A percentile compares a stretch with the other conserved stretches of the same genome.
Conservation (phyloP, 305 asterid species). For the Fraxinus paxiana region DNA sequence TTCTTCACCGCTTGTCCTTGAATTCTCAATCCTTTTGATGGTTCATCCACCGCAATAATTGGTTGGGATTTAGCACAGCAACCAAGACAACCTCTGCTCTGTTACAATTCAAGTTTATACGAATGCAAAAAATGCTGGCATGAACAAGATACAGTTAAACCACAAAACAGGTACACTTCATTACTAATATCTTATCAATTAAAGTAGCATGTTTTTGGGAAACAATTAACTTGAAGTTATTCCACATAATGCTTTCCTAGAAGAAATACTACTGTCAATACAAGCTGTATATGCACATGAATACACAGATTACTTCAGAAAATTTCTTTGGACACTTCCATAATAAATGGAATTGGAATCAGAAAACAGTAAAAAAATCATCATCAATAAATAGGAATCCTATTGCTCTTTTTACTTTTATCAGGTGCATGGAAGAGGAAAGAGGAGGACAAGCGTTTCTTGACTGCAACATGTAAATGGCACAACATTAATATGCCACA, state of each 20-base stretch:
- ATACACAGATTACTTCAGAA: background rate
- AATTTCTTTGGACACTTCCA: background rate
- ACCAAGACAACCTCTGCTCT: conserved; percentile 81
- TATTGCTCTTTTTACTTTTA: background rate
- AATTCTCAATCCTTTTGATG: conserved; percentile 70
- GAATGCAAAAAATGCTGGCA: conserved; percentile 28
- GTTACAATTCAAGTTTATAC: conserved; percentile 54
- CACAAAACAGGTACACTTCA: background rate
- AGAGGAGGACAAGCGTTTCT: background rate
- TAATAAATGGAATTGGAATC: background rate
- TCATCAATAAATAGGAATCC: background rate
- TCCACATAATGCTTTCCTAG: background rate
- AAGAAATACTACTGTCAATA: background rate
- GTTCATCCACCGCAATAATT: conserved; percentile 62
- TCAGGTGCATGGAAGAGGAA: background rate
- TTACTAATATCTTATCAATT: background rate
- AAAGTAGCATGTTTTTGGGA: background rate
- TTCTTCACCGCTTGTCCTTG: conserved; percentile 66
- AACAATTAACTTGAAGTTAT: background rate
- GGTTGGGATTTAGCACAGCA: conserved; percentile 65
- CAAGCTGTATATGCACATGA: background rate
- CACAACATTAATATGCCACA: background rate
- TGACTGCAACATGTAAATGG: background rate
- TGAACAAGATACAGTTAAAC: background rate
- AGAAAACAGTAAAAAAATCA: background rate